Evolutionary conservation across 2,329 filamentous ascomycete species (phyloP).

Genomic region (Xylaria sp.): DNA sequence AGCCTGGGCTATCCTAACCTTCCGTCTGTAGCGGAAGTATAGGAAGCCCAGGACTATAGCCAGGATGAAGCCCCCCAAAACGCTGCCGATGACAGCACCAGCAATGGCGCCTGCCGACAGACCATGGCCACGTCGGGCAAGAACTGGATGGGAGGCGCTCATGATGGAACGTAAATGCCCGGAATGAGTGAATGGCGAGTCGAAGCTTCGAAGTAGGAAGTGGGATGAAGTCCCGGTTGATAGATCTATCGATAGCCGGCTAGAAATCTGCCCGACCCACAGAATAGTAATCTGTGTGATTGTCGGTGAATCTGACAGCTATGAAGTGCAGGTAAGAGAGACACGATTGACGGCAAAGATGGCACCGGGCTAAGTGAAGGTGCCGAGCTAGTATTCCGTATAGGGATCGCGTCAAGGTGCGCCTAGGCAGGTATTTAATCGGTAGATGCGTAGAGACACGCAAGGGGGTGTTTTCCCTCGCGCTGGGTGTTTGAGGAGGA

Average conservation of each 20-base stretch:
- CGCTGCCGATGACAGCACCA: conserved; percentile 31
- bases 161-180: conserved; percentile 14
- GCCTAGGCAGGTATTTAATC: neutral
- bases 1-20: conserved; percentile 21
- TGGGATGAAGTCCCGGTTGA: neutral
- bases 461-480: neutral
- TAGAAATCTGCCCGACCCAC: conserved; percentile 5
- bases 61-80: conserved; percentile 28
- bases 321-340: neutral
- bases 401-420: neutral
- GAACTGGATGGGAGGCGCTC: conserved; percentile 15
- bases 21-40: conserved; percentile 31
- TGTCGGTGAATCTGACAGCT: conserved; percentile 5
- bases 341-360: neutral
- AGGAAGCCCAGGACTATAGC: conserved; percentile 31
- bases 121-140: conserved; percentile 24
- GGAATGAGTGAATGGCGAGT: neutral
- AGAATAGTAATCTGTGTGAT: neutral
- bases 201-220: neutral
- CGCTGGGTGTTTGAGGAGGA: neutral
- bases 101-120: conserved; percentile 31
- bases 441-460: neutral
- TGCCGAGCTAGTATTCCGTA: neutral
- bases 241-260: neutral
- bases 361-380: neutral